These are phyloP conservation scores for Pseudogymnoascus sp. DNA, from an alignment of 2,329 filamentous ascomycete genomes.

Conservation along the genomic window DNA sequence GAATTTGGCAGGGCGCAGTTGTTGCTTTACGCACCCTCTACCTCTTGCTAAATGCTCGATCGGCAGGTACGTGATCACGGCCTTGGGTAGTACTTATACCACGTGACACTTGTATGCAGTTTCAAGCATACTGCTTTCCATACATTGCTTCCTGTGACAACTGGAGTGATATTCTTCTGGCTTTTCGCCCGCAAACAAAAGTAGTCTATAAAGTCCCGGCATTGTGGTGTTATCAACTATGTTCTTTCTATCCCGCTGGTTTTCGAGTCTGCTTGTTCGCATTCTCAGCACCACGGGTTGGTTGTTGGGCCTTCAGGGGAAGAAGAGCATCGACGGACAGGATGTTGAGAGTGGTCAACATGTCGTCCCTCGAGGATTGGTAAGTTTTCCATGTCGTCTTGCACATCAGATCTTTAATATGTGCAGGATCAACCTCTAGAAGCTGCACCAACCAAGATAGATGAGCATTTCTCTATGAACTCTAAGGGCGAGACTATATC, in stretches of 20 bases:
- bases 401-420: not conserved
- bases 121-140: too few species aligned
- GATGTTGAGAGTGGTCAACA: not conserved
- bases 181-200: not conserved
- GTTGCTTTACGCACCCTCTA: too few species aligned
- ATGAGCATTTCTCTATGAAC: not conserved
- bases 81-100: too few species aligned
- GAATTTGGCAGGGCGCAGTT: too few species aligned
- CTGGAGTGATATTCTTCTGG: too few species aligned
- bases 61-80: too few species aligned
- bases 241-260: not conserved
- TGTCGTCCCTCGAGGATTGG: not conserved
- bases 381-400: not conserved
- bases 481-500: not conserved
- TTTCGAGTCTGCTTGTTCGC: not conserved
- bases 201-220: not conserved
- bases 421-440: not conserved
- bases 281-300: not conserved
- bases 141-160: too few species aligned
- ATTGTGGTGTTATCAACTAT: not conserved
- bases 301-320: not conserved
- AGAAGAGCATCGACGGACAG: not conserved
- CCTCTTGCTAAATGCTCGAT: too few species aligned
- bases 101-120: too few species aligned
- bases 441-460: not conserved